A percentile compares a stretch with the other conserved stretches of the same genome.
Evolutionary conservation across 768 basidiomycete species (phyloP).

Genomic region (Hysterangium stoloniferum): DNA sequence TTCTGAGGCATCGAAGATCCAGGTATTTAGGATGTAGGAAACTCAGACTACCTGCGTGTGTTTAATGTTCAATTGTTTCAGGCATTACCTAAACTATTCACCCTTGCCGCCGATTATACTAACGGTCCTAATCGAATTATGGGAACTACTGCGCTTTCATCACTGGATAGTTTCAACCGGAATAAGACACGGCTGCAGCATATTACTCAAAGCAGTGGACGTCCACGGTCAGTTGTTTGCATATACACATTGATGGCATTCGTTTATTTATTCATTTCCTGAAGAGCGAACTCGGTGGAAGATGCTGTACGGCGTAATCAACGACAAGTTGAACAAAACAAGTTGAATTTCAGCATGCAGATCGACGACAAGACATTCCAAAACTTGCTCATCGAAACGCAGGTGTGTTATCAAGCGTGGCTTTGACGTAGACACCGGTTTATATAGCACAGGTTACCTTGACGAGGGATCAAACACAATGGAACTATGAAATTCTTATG

Average conservation of each 20-base stretch:
- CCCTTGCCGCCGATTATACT: conserved; percentile 69
- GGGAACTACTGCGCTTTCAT: conserved; percentile 76
- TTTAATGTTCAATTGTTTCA: conserved; percentile 24
- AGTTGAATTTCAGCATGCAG: conserved; percentile 83
- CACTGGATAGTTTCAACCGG: conserved; percentile 91
- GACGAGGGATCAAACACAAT: conserved; percentile 82
- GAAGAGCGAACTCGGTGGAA: conserved; percentile 68
- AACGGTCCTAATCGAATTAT: conserved; percentile 71
- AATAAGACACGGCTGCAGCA: conserved; percentile 70
- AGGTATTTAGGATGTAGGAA: conserved; percentile 38
- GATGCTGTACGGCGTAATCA: conserved; percentile 85
- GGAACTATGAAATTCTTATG: conserved; percentile 85
- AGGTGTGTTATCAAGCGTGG: conserved; percentile 38
- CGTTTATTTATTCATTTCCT: background rate
- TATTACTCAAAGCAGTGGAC: conserved; percentile 40
- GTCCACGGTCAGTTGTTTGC: conserved; percentile 48
- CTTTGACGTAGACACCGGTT: conserved; percentile 5
- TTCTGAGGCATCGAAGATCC: conserved; percentile 72
- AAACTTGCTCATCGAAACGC: conserved; percentile 73
- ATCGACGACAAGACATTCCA: conserved; percentile 96
- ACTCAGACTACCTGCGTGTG: background rate
- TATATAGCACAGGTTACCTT: conserved; percentile 52
- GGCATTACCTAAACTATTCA: conserved; percentile 81
- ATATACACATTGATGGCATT: background rate
- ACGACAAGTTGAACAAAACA: conserved; percentile 83